Percentiles rank a stretch among this genome's conserved stretches.
Conservation (phyloP, 2,329 filamentous ascomycete species). For the Aspergillus neoniger region DNA sequence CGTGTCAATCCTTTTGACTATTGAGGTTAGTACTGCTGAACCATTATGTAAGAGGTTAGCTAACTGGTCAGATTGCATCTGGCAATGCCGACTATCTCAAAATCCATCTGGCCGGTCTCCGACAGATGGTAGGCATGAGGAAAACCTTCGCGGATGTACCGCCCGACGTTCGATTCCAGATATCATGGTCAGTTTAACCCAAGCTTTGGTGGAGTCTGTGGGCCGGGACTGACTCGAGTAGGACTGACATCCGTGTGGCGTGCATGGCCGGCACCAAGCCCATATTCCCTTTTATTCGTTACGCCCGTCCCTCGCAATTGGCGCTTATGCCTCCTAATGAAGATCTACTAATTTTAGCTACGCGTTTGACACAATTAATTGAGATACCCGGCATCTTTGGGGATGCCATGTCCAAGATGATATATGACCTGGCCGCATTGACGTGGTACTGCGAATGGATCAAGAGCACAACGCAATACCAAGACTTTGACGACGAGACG, state of each 20-base stretch:
- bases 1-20: constrained; percentile 41
- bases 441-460: constrained; percentile 42
- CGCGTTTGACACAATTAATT: constrained; percentile 34
- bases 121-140: constrained; percentile 43
- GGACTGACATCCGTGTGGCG: constrained; percentile 45
- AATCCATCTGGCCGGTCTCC: constrained; percentile 42
- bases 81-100: constrained; percentile 43
- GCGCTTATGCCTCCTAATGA: constrained; percentile 33
- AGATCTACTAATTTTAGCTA: constrained; percentile 34
- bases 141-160: constrained; percentile 41
- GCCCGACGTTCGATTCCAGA: constrained; percentile 41
- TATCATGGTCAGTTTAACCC: constrained; percentile 37
- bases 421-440: constrained; percentile 39
- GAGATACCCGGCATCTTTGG: constrained; percentile 40
- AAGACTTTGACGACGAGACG: constrained; percentile 37
- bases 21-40: constrained; percentile 34
- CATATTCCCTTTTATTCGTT: constrained; percentile 42
- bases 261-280: constrained; percentile 42
- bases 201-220: background rate
- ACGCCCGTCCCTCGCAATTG: constrained; percentile 32
- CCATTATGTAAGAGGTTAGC: background rate
- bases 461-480: constrained; percentile 30
- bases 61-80: constrained; percentile 37
- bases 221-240: constrained; percentile 18
- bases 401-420: constrained; percentile 32